A percentile compares a stretch with the other conserved stretches of the same genome.
Evolutionary conservation across 1,284 basidiomycete species (phyloP).

Genomic region (Exobasidium rhododendri): DNA sequence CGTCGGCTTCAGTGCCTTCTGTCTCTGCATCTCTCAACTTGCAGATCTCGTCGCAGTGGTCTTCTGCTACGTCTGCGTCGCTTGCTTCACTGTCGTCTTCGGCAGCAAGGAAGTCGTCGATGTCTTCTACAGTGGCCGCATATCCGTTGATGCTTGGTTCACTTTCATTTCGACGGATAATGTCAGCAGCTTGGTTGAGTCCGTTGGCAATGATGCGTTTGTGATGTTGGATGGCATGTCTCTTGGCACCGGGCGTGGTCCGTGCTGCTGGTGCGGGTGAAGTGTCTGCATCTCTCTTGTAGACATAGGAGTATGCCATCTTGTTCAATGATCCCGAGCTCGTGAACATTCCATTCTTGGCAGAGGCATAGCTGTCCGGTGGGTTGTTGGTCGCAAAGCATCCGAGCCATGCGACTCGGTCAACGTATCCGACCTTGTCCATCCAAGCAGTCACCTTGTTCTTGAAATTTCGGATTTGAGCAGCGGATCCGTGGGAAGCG

Average conservation of each 20-base stretch:
- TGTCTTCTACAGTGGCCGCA: constrained; percentile 4
- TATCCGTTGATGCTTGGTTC: constrained; percentile 9
- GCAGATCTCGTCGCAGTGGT: constrained; percentile 15
- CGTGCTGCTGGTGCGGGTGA: not conserved
- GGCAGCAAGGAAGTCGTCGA: constrained; percentile 6
- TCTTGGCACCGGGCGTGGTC: constrained; percentile 2
- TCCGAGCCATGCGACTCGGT: constrained; percentile 47
- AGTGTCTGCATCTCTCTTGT: constrained; percentile 14
- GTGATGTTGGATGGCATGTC: constrained; percentile 8
- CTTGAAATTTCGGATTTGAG: constrained; percentile 37
- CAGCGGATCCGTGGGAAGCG: constrained; percentile 23
- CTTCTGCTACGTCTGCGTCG: not conserved
- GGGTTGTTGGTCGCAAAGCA: constrained; percentile 37
- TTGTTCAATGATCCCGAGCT: constrained; percentile 23
- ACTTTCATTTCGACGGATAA: not conserved
- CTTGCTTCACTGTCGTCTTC: constrained; percentile 7
- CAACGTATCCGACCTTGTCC: constrained; percentile 28
- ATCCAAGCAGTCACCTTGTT: constrained; percentile 35
- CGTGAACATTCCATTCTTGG: constrained; percentile 42
- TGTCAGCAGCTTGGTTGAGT: constrained; percentile 8
- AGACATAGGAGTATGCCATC: constrained; percentile 32
- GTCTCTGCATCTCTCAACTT: constrained; percentile 8
- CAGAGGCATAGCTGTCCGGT: constrained; percentile 40
- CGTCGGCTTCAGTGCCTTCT: constrained; percentile 59
- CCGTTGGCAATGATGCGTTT: constrained; percentile 1